phyloP scores from a whole-genome alignment of 2,329 filamentous ascomycete genomes.

The Beauveria asiatica region DNA sequence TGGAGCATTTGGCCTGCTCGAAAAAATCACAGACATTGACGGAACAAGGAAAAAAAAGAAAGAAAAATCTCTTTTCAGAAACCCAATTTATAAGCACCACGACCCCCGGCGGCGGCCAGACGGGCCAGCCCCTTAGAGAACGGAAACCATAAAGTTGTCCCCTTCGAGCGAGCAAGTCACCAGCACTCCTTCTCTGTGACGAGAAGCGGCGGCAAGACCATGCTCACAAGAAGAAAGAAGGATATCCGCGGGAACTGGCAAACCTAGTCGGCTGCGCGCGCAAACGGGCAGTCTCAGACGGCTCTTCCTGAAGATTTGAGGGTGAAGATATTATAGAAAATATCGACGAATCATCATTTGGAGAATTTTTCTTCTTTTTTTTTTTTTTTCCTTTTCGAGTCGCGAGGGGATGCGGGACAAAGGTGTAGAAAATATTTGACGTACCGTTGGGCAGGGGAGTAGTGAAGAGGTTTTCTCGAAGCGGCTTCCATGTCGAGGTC shows the following conservation, averaged over 20 bases:
- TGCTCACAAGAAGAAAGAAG: neutral
- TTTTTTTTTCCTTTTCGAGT: neutral
- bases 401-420: neutral
- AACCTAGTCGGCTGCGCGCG: slow-evolving; percentile 6
- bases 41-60: neutral
- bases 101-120: slow-evolving; percentile 25
- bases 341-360: slow-evolving; percentile 31
- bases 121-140: slow-evolving; percentile 18
- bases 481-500: neutral
- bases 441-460: slow-evolving; percentile 11
- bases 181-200: slow-evolving; percentile 8
- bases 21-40: neutral
- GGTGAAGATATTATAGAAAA: slow-evolving; percentile 23
- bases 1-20: neutral
- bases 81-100: slow-evolving; percentile 39
- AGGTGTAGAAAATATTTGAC: neutral
- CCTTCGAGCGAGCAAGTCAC: neutral
- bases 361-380: slow-evolving; percentile 13
- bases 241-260: slow-evolving; percentile 9
- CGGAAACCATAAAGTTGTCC: neutral
- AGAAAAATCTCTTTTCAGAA: slow-evolving; percentile 30
- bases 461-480: neutral
- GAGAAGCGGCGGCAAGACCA: slow-evolving; percentile 8
- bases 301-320: slow-evolving; percentile 36
- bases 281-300: slow-evolving; percentile 31